phyloP scores from a whole-genome alignment of 805 yeast genomes.

The Ogataea thermomethanolica region DNA sequence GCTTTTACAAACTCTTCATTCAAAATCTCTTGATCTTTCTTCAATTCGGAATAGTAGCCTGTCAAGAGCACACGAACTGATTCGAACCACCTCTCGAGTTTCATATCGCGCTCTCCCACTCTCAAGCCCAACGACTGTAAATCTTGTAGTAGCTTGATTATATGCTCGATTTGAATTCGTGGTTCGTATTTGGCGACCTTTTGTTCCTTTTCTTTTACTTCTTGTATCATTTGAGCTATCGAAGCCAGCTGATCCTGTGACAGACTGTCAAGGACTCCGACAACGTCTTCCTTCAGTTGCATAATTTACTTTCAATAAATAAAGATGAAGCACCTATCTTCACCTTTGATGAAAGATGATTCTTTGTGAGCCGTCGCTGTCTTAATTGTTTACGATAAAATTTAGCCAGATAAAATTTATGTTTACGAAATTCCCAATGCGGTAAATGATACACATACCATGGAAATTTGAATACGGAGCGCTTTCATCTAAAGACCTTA shows the following conservation, averaged over 20 bases:
- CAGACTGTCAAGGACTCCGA: slow-evolving; percentile 5
- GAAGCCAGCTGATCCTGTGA: slow-evolving; percentile 15
- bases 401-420: slow-evolving; percentile 1
- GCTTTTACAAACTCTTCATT: slow-evolving; percentile 24
- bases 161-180: slow-evolving; percentile 7
- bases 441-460: slow-evolving; percentile 8
- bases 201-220: slow-evolving; percentile 1
- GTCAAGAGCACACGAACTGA: slow-evolving; percentile 5
- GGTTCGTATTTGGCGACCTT: not conserved
- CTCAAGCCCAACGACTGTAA: slow-evolving; percentile 11
- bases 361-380: slow-evolving; percentile 7
- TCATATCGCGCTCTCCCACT: slow-evolving; percentile 14
- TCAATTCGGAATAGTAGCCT: slow-evolving; percentile 12
- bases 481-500: too few relatives aligned
- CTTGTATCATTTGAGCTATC: slow-evolving; percentile 10
- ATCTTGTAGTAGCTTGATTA: slow-evolving; percentile 11
- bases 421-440: slow-evolving; percentile 10
- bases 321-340: too few relatives aligned
- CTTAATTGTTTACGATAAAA: slow-evolving; percentile 11
- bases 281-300: not conserved
- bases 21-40: slow-evolving; percentile 14
- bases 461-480: not conserved
- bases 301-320: not conserved
- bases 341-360: not conserved
- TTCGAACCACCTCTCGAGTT: slow-evolving; percentile 15